Evolutionary conservation across 805 yeast genomes (phyloP), one percentile per base, ranked within the genome.

Genomic region (Ogataea parapolymorpha): DNA sequence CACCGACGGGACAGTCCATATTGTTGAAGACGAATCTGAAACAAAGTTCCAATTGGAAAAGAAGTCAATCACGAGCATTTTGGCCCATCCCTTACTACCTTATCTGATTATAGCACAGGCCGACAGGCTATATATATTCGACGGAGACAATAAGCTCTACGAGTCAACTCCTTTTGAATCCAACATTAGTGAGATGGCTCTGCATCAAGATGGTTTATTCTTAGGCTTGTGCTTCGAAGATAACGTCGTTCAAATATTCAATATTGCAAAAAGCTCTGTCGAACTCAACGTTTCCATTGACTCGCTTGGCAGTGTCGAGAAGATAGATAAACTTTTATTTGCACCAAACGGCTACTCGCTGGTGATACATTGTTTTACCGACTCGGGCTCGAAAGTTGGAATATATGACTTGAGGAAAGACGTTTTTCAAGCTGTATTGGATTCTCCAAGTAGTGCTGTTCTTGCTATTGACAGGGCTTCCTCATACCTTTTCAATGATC

Each of bases 271-370:
- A 22, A 68, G 73, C 2, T 51, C 52, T 9, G 40, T 58, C 14
- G 71, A 65, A 8, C 55, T 75, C 3, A 58, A 62, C 4, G 48
- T 74, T 17, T 23, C 55, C 7, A 12, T 32, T 15, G 45, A 41
- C 4, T 35, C 18, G 5, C 32, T 44, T 4, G 26, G 32, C 18
- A 36, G 27, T 12, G 36, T 42, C 7, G 16, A 23, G 1, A 26
- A 39, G 1, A 62, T 74, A 8, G 47, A 58, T 5, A 57, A 62
- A n/a, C 41, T 80, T 10, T 53, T 57, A 30, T 81, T 80, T 61
- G 83, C 82, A 2, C 63, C 67, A 22, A 83, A 83, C 54, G 91
- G 91, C 1, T 80, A 77, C 56, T 79, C 82, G 74, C 54, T 83
- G 14, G 26, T 58, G 12, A 43, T 58, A 11, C 24, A 38, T 4